These are phyloP conservation scores for Maudiozyma barnettii DNA, from an alignment of 805 yeast species.

Conservation along the genomic window DNA sequence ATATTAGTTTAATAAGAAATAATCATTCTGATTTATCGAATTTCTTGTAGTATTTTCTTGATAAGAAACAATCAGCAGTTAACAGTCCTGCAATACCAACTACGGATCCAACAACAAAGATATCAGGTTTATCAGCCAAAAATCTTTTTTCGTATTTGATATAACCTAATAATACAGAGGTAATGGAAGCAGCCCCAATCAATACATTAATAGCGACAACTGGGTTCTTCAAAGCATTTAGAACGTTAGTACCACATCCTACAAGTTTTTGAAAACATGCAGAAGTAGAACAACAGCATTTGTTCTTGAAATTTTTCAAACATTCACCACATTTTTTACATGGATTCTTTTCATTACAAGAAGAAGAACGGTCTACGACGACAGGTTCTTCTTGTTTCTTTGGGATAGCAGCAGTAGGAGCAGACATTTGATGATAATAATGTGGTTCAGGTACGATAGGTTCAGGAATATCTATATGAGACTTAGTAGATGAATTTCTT, in stretches of 20 bases:
- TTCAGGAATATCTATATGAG: not conserved
- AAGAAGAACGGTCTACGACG: not conserved
- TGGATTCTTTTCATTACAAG: not conserved
- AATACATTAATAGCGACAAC: slow-evolving; percentile 48
- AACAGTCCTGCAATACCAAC: slow-evolving; percentile 46
- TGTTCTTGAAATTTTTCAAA: not conserved
- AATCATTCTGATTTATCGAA: slow-evolving; percentile 34
- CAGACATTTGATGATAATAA: not conserved
- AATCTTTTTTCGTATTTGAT: slow-evolving; percentile 42
- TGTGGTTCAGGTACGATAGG: slow-evolving; percentile 1
- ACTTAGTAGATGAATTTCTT: not conserved
- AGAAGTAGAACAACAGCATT: not conserved
- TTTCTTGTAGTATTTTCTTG: slow-evolving; percentile 45
- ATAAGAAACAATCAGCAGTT: slow-evolving; percentile 44
- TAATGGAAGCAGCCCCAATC: slow-evolving; percentile 38
- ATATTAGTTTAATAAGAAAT: no score
- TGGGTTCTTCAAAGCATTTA: slow-evolving; percentile 41
- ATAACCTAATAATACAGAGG: slow-evolving; percentile 41
- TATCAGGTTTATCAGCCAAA: slow-evolving; percentile 35
- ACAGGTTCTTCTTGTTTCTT: not conserved
- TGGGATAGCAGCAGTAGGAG: not conserved
- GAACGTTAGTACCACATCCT: not conserved
- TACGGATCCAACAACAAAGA: slow-evolving; percentile 40
- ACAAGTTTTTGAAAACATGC: not conserved
- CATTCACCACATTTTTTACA: not conserved